Percentiles rank a stretch among this genome's conserved stretches.
Evolutionary conservation across 352 stramenopile genomes (phyloP).

Genomic region (Phytophthora uliginosa): DNA sequence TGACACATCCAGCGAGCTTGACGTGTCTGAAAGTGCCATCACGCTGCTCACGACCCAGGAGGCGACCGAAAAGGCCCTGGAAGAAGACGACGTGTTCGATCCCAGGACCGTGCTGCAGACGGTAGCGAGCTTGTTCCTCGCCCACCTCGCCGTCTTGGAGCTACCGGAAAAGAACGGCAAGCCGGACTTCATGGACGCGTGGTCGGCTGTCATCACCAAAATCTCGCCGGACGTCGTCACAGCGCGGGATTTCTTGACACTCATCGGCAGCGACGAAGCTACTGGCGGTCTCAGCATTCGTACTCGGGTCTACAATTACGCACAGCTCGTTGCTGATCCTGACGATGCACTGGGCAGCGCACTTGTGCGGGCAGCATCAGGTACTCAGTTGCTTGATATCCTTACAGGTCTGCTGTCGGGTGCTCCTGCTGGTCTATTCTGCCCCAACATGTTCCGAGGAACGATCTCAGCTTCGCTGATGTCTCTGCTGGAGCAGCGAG

Average conservation of each 20-base stretch:
- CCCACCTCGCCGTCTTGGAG: constrained; percentile 60
- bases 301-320: constrained; percentile 70
- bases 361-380: constrained; percentile 57
- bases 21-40: constrained; percentile 59
- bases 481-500: constrained; percentile 45
- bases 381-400: constrained; percentile 76
- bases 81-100: constrained; percentile 47
- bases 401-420: constrained; percentile 69
- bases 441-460: constrained; percentile 78
- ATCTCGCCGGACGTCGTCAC: constrained; percentile 74
- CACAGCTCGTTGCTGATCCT: constrained; percentile 64
- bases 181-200: constrained; percentile 79
- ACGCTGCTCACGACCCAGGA: constrained; percentile 71
- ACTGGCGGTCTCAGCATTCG: constrained; percentile 56
- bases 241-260: constrained; percentile 61
- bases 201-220: constrained; percentile 72
- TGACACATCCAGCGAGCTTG: constrained; percentile 23
- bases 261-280: constrained; percentile 54
- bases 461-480: constrained; percentile 63
- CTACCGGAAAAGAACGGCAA: constrained; percentile 63
- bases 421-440: constrained; percentile 61
- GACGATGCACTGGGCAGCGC: constrained; percentile 54
- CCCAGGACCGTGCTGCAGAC: constrained; percentile 50
- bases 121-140: constrained; percentile 62
- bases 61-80: constrained; percentile 52